Base-by-base conservation (phyloP, 495 filamentous ascomycete genomes). In the Filosporella fistucella region DNA sequence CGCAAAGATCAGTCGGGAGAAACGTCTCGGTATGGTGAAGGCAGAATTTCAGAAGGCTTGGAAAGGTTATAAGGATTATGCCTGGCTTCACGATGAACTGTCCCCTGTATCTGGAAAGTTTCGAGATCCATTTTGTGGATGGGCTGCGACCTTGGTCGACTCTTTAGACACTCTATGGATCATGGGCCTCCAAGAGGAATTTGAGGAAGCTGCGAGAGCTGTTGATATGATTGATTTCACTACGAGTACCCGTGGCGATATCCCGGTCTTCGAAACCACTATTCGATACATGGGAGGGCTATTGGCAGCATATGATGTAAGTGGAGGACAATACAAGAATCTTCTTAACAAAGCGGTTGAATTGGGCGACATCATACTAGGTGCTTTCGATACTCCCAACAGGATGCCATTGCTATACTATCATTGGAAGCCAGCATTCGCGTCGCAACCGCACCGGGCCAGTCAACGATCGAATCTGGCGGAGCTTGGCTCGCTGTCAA, bases 161-260 rank as follows among this genome's bases (percentile, higher is more conserved):
- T 65, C 84, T n/a, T 68, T 98, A 29, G 93, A 98, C 63, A 94
- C 91, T 0, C 68, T 98, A 13, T 97, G 90, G 89, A 93, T 98
- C 48, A 96, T 96, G 89, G 90, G 81, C 7, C 58, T 97, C 63
- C 81, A 87, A 62, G 73, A 87, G 6, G 91, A 97, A 54, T 98
- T 97, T 62, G 80, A 90, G 41, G 88, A 91, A 46, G 93, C 90
- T 12, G 76, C 89, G 10, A 71, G 84, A 46, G 81, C 77, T 18
- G 82, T 96, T 30, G 76, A 77, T 50, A 70, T 81, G 45, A 95
- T 97, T 49, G 89, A 98, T 65, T 98, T 98, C 54, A 95, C 87
- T 0, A 90, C 84, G 7, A 84, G 76, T 40, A 75, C 76, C 21
- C 64, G 75, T 1, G 25, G 61, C 6, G 71, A 75, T 38, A 85